A percentile compares a stretch with the other conserved stretches of the same genome.
These are phyloP conservation scores for Salvia splendens DNA, from an alignment of 257 asterid species.

Conservation along the genomic window DNA sequence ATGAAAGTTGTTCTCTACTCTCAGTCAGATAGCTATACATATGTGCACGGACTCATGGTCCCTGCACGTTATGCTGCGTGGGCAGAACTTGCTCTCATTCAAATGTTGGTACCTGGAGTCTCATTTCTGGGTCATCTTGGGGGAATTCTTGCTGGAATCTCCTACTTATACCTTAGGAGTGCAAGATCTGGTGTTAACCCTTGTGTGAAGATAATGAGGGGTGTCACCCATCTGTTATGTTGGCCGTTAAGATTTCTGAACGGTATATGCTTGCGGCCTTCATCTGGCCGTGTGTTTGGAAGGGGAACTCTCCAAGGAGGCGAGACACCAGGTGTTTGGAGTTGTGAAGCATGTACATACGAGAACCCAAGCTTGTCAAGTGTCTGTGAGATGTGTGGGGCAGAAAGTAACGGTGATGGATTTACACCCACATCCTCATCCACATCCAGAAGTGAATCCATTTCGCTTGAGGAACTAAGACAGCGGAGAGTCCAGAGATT, in stretches of 20 bases:
- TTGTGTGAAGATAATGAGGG: slow-evolving; percentile 42
- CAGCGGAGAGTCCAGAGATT: slow-evolving; percentile 67
- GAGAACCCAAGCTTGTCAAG: slow-evolving; percentile 52
- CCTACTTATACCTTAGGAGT: slow-evolving; percentile 48
- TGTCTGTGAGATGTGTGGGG: slow-evolving; percentile 77
- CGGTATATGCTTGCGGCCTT: slow-evolving; percentile 31
- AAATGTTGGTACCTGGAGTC: slow-evolving; percentile 87
- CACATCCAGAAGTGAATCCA: slow-evolving; percentile 20
- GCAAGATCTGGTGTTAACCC: slow-evolving; percentile 52
- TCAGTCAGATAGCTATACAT: slow-evolving; percentile 61
- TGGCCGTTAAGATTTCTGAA: slow-evolving; percentile 59
- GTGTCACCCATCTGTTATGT: slow-evolving; percentile 41
- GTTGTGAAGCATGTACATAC: slow-evolving; percentile 74
- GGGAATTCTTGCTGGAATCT: slow-evolving; percentile 83
- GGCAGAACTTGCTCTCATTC: slow-evolving; percentile 87
- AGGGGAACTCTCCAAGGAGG: slow-evolving; percentile 52
- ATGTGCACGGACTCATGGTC: slow-evolving; percentile 69
- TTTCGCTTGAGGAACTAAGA: slow-evolving; percentile 64
- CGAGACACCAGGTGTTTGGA: slow-evolving; percentile 51
- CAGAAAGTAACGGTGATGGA: slow-evolving; percentile 33
- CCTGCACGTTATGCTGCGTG: slow-evolving; percentile 92
- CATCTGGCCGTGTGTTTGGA: slow-evolving; percentile 44
- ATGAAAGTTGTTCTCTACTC: slow-evolving; percentile 85
- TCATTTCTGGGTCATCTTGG: slow-evolving; percentile 94
- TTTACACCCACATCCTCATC: slow-evolving; percentile 22